phyloP scores from a whole-genome alignment of 805 yeast species.

The Huiozyma naganishii region DNA sequence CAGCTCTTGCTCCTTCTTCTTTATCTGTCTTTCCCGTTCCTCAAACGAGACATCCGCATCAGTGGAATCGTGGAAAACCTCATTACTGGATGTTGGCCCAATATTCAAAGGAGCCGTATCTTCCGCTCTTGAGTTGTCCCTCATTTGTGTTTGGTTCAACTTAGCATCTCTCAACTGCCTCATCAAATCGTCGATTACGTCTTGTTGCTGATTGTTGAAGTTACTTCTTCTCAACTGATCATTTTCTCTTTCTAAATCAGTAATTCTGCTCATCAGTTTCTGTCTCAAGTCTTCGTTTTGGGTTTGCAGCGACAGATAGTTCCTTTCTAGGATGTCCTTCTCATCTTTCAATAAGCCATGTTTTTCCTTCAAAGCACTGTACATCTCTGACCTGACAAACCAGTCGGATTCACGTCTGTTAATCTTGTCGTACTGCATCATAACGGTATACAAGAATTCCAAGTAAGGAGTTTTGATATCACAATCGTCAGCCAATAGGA shows the following conservation, averaged over 20 bases:
- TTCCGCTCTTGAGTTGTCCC: neutral
- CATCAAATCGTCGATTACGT: neutral
- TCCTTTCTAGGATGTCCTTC: neutral
- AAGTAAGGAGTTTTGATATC: constrained; percentile 80
- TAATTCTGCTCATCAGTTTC: neutral
- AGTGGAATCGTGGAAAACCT: neutral
- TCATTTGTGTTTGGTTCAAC: neutral
- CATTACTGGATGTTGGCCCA: neutral
- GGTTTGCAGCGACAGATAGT: neutral
- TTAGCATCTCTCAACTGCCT: neutral
- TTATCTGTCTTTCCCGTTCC: constrained; percentile 21
- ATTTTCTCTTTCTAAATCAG: neutral
- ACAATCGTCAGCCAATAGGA: constrained; percentile 74
- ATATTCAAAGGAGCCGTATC: no score
- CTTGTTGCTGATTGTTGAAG: neutral
- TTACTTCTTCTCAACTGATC: neutral
- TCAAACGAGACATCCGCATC: constrained; percentile 2
- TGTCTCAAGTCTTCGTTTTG: neutral
- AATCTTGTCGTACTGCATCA: constrained; percentile 48
- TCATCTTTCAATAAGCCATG: neutral
- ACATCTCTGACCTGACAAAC: constrained; percentile 15
- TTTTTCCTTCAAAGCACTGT: neutral
- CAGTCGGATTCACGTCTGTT: constrained; percentile 31
- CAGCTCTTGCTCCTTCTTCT: constrained; percentile 23
- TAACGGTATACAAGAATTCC: constrained; percentile 71